These are phyloP conservation scores for Iberis pinnata DNA, from an alignment of 345 rosid species.

Conservation along the genomic window DNA sequence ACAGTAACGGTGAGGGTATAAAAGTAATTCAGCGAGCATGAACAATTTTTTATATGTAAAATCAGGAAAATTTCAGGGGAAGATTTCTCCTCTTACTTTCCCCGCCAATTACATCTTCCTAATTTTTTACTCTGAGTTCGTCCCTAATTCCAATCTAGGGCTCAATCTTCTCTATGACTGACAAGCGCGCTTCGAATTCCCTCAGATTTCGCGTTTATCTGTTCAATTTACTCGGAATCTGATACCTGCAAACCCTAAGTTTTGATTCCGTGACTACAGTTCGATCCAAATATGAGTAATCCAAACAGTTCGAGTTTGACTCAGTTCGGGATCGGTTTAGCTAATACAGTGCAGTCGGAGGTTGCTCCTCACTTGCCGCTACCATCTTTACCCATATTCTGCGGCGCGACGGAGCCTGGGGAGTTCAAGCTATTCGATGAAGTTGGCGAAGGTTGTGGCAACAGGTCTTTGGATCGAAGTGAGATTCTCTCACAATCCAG, in stretches of 20 bases:
- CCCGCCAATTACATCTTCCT: conserved; percentile 66
- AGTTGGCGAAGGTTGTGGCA: conserved; percentile 21
- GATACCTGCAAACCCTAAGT: conserved; percentile 25
- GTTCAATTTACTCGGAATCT: conserved; percentile 11
- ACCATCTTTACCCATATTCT: conserved; percentile 84
- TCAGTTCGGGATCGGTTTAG: conserved; percentile 67
- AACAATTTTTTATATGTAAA: conserved; percentile 5
- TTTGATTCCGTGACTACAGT: conserved; percentile 23
- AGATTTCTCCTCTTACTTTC: conserved; percentile 32
- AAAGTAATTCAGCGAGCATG: too few relatives aligned
- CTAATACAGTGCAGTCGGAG: conserved; percentile 90
- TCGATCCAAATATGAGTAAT: conserved; percentile 63
- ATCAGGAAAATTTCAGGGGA: conserved; percentile 24
- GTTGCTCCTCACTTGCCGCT: conserved; percentile 81
- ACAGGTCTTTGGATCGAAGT: conserved; percentile 49
- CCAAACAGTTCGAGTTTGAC: conserved; percentile 36
- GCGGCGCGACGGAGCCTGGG: conserved; percentile 68
- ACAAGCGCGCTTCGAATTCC: conserved; percentile 25
- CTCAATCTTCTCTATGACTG: conserved; percentile 31
- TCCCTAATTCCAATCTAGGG: conserved; percentile 35
- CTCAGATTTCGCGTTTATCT: conserved; percentile 21
- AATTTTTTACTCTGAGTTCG: conserved; percentile 21
- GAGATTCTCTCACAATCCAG: conserved; percentile 64
- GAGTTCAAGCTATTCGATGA: conserved; percentile 63
- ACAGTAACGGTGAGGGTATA: too few relatives aligned